Evolutionary conservation across 768 basidiomycete species (phyloP).

Genomic region (Russula emetica): DNA sequence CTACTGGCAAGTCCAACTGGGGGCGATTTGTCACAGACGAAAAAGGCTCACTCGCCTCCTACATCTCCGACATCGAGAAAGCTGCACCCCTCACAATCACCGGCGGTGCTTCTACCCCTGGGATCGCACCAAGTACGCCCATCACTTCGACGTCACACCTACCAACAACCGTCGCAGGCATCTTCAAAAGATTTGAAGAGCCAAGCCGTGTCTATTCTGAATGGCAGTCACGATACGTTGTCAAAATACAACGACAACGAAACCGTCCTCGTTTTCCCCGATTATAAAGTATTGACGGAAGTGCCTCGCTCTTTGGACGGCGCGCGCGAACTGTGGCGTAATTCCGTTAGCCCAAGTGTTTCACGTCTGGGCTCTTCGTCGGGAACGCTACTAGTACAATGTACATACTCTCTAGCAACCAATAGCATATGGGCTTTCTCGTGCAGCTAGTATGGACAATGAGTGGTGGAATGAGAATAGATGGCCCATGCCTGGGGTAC

Average conservation of each 20-base stretch:
- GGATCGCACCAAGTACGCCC: slow-evolving; percentile 30
- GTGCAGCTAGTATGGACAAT: no score
- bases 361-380: slow-evolving; percentile 44
- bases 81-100: slow-evolving; percentile 14
- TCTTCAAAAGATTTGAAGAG: slow-evolving; percentile 57
- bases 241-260: slow-evolving; percentile 61
- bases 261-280: slow-evolving; percentile 86
- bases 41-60: slow-evolving; percentile 63
- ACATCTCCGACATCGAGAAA: slow-evolving; percentile 37
- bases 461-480: no score
- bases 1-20: slow-evolving; percentile 90
- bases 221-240: slow-evolving; percentile 75
- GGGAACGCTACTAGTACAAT: no score
- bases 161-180: slow-evolving; percentile 41
- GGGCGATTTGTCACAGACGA: slow-evolving; percentile 71
- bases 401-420: no score
- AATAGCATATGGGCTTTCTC: no score
- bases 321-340: slow-evolving; percentile 65
- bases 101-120: slow-evolving; percentile 1
- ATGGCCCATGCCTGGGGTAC: no score
- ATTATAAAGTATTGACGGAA: slow-evolving; percentile 79
- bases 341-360: slow-evolving; percentile 56
- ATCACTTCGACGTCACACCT: not conserved
- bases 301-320: slow-evolving; percentile 60
- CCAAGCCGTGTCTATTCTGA: slow-evolving; percentile 64